Evolutionary conservation across 331 rosid genomes (phyloP).

Genomic region (Malus hybrid): DNA sequence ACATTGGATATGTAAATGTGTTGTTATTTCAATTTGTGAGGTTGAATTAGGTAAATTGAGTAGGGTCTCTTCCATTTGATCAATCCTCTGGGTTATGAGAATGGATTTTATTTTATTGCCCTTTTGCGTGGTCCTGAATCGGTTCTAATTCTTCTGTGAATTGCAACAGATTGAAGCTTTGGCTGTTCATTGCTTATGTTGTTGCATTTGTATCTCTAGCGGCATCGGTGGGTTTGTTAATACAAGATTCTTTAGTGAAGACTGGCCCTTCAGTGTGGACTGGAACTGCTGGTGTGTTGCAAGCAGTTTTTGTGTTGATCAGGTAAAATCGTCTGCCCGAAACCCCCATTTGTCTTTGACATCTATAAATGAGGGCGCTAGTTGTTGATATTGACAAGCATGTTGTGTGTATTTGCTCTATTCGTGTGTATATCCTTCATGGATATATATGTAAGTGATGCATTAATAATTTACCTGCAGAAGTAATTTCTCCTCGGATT

Average conservation of each 20-base stretch:
- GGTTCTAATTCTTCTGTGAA: constrained; percentile 19
- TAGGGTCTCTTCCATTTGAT: background rate
- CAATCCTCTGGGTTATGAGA: background rate
- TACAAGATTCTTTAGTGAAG: constrained; percentile 79
- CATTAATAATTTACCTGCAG: background rate
- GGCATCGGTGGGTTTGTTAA: constrained; percentile 87
- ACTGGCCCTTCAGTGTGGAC: constrained; percentile 91
- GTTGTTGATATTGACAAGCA: background rate
- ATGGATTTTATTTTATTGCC: background rate
- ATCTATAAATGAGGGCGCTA: background rate
- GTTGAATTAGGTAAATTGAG: background rate
- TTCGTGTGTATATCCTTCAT: background rate
- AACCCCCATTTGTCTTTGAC: background rate
- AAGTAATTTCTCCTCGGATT: background rate
- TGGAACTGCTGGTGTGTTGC: constrained; percentile 91
- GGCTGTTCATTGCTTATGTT: constrained; percentile 97
- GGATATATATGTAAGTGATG: background rate
- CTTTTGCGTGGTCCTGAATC: constrained; percentile 7
- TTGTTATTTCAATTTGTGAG: background rate
- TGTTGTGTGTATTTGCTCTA: background rate
- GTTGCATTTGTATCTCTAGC: constrained; percentile 96
- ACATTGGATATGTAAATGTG: background rate
- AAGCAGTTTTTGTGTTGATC: constrained; percentile 79
- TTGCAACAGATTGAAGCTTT: constrained; percentile 78
- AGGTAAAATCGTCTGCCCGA: constrained; percentile 39